Conservation (phyloP, 306 rosid genomes). For the Cicer bijugum region DNA sequence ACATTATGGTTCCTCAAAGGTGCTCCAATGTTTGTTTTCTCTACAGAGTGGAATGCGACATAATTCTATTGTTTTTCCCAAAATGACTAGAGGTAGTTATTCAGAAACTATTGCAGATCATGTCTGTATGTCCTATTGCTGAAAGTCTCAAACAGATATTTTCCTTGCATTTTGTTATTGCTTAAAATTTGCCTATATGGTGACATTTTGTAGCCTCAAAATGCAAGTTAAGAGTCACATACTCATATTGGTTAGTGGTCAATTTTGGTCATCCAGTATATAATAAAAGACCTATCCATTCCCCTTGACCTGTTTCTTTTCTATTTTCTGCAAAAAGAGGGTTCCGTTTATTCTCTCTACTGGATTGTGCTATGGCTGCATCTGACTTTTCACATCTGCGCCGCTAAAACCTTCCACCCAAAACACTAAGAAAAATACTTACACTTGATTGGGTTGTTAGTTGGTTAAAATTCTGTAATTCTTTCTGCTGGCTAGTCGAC, state of each 20-base stretch:
- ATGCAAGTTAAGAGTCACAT: slow-evolving; percentile 8
- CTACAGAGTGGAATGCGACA: not conserved
- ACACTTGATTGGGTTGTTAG: not conserved
- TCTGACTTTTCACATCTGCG: slow-evolving; percentile 6
- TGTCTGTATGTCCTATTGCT: not conserved
- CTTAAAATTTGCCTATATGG: not conserved
- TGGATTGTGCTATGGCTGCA: not conserved
- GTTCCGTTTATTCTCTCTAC: not conserved
- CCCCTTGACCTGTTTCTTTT: not conserved
- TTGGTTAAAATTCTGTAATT: slow-evolving; percentile 5
- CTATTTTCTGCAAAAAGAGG: not conserved
- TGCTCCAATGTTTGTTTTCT: not conserved
- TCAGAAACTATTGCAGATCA: not conserved
- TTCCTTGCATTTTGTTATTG: slow-evolving; percentile 3
- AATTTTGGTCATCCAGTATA: not conserved
- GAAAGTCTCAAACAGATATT: slow-evolving; percentile 9
- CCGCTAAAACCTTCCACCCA: not conserved
- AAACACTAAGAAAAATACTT: not conserved
- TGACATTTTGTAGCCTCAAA: slow-evolving; percentile 11
- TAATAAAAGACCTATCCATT: not conserved
- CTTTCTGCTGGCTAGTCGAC: not conserved
- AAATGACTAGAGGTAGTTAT: slow-evolving; percentile 22
- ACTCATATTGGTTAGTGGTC: not conserved
- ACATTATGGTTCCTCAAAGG: slow-evolving; percentile 21
- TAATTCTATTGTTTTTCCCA: slow-evolving; percentile 3